phyloP scores from a whole-genome alignment of 768 basidiomycete species.

The Xanthoconium purpureum region DNA sequence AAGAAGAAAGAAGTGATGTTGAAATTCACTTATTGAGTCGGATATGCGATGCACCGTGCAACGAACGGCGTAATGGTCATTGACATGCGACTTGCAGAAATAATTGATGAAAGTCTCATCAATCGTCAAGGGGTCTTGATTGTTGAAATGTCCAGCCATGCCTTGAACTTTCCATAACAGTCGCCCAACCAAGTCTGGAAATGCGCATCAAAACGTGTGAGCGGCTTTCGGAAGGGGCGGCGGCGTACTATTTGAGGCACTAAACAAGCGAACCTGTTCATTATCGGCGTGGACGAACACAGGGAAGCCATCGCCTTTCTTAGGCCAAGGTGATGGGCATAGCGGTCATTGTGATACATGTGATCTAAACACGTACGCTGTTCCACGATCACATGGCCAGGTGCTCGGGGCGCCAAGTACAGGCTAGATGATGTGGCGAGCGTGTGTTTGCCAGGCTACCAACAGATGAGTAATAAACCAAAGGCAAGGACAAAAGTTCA shows the following conservation, averaged over 20 bases:
- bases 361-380: not conserved
- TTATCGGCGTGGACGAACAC: not conserved
- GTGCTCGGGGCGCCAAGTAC: not conserved
- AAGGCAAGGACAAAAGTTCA: not conserved
- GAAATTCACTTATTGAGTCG: not conserved
- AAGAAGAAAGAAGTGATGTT: not conserved
- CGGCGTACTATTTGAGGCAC: not conserved
- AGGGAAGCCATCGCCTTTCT: not conserved
- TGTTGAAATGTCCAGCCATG: not conserved
- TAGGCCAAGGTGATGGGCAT: not conserved
- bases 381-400: not conserved
- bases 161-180: not conserved
- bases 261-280: not conserved
- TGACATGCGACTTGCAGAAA: not conserved
- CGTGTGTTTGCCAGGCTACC: not conserved
- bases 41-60: not conserved
- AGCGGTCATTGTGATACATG: not conserved
- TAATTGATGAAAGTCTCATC: not conserved
- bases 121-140: not conserved
- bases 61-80: not conserved
- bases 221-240: not conserved
- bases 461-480: not conserved
- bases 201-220: slow-evolving; percentile 1
- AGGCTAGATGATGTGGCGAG: not conserved
- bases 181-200: not conserved